Conservation (phyloP, 139 green algal species). For the Deuterostichococcus epilithicus region DNA sequence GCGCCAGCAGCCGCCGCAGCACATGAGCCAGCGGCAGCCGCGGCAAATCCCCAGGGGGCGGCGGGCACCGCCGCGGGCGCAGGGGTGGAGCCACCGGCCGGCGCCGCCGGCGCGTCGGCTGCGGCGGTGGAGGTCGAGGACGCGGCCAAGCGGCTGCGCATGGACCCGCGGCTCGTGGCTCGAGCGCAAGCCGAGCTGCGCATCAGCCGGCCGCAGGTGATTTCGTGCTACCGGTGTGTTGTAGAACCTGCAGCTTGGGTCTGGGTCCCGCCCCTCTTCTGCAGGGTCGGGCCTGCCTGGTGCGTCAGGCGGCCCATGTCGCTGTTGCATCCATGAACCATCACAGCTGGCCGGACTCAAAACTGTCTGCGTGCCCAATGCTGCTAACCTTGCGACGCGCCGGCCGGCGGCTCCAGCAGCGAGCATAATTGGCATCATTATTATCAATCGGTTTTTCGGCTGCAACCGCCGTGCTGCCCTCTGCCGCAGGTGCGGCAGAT, state of each 20-base stretch:
- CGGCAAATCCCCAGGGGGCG: neutral
- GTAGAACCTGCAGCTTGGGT: too few species aligned
- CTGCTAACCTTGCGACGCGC: too few species aligned
- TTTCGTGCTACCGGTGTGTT: too few species aligned
- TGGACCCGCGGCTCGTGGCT: neutral
- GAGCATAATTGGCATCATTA: too few species aligned
- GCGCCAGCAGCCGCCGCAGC: constrained; percentile 6
- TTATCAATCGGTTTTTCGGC: neutral
- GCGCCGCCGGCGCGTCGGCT: neutral
- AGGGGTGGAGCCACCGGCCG: neutral
- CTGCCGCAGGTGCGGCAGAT: constrained; percentile 33
- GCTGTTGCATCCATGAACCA: too few species aligned
- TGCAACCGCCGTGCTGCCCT: neutral
- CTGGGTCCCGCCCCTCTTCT: too few species aligned
- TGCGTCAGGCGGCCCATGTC: too few species aligned
- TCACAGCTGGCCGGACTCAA: too few species aligned
- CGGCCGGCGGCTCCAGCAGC: too few species aligned
- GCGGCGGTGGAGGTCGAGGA: neutral
- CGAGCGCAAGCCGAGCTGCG: constrained; percentile 22
- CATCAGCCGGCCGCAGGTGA: constrained; percentile 31
- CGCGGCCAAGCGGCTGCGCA: constrained; percentile 15
- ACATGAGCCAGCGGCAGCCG: constrained; percentile 3
- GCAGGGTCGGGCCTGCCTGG: too few species aligned
- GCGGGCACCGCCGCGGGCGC: neutral
- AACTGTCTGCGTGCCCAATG: too few species aligned